Evolutionary conservation across 164 flowering plant genomes (phyloP), one percentile per base, ranked within the genome.

Genomic region (Tetracentron sinense): DNA sequence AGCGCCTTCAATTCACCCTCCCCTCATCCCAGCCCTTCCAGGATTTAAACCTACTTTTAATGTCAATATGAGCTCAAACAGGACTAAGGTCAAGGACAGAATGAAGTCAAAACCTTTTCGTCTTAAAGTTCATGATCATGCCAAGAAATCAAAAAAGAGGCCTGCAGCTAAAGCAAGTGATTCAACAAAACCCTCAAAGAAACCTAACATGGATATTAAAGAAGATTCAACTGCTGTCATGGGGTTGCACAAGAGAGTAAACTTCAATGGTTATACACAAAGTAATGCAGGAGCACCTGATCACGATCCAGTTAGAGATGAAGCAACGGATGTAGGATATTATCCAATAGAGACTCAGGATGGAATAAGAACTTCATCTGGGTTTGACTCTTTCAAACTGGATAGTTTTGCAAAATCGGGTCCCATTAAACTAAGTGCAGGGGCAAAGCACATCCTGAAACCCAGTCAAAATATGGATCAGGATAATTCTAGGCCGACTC

Each of bases 381-480:
- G 27, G 21, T 35, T 15, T 61, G 66, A 70, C 50, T 54, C 64
- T 52, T 67, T 23, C 54, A 68, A 61, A 30, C 22, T 57, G 54
- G 76, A 74, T 54, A 55, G 60, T 20, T 27, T 35, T 46, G 60
- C 58, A 51, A 79, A 75, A 69, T 47, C 79, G 29, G 88, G 86
- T 63, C 83, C 89, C 42, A 31, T 77, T 20, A 84, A 80, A 62
- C 67, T 86, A 62, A 78, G 72, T 61, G 83, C 87, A 49, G 87
- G 89, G 61, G 81, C 80, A 58, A 84, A 81, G 69, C 84, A 84
- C 72, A 80, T 86, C 44, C 72, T 82, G 53, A 81, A 80, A 69
- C 84, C 92, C 0, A 64, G 74, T 69, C 72, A 68, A 52, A 70
- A 48, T 53, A 56, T 58, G 19, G 79, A 78, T 71, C 70, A 52